phyloP scores from a whole-genome alignment of 129 eudicot species.

The Logfia minima region DNA sequence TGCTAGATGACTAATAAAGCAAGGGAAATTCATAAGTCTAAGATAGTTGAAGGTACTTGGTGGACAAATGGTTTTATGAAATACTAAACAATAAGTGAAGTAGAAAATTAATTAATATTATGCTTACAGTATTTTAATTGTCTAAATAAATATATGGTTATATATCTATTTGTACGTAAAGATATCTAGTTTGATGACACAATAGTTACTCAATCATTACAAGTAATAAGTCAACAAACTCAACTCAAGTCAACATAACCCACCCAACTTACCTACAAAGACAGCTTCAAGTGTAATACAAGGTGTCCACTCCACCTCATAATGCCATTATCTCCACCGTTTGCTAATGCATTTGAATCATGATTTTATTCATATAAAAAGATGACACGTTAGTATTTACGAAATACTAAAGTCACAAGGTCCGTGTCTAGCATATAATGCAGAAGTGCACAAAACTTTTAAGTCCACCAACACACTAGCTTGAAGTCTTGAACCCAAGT shows the following conservation, averaged over 20 bases:
- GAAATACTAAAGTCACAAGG: not conserved
- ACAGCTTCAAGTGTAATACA: slow-evolving; percentile 18
- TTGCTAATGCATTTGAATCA: not conserved
- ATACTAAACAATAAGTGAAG: too few relatives aligned
- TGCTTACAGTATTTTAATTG: too few relatives aligned
- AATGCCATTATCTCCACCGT: not conserved
- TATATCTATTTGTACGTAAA: too few relatives aligned
- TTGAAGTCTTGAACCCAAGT: not conserved
- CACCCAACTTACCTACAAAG: slow-evolving; percentile 6
- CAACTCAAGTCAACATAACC: not conserved
- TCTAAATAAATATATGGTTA: not conserved
- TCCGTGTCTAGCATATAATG: not conserved
- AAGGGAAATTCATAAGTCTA: too few relatives aligned
- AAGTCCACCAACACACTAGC: too few relatives aligned
- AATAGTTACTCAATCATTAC: not conserved
- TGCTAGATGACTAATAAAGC: too few relatives aligned
- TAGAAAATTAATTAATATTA: too few relatives aligned
- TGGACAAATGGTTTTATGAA: too few relatives aligned
- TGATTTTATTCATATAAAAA: not conserved
- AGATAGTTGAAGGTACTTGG: too few relatives aligned
- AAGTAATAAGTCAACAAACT: slow-evolving; percentile 1
- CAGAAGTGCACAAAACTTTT: too few relatives aligned
- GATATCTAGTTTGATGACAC: not conserved
- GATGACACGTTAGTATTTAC: not conserved
- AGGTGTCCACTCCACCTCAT: slow-evolving; percentile 19